A percentile compares a stretch with the other conserved stretches of the same genome.
phyloP scores from a whole-genome alignment of 2,329 filamentous ascomycete genomes.

The Nemania abortiva region DNA sequence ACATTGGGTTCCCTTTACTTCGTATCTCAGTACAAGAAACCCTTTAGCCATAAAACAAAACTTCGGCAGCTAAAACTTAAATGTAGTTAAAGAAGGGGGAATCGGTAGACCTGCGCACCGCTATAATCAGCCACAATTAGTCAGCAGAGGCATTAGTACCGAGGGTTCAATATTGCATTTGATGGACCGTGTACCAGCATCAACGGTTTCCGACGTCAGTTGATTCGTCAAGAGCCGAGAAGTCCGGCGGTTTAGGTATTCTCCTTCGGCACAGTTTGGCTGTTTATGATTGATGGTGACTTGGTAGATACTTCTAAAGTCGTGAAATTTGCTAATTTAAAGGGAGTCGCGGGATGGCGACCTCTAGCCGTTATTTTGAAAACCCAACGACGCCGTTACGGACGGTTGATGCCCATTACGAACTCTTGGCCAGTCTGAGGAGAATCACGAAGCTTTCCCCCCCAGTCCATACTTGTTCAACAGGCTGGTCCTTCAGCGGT shows the following conservation, averaged over 20 bases:
- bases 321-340: not conserved
- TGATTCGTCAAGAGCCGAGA: not conserved
- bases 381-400: conserved; percentile 33
- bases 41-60: too few species aligned
- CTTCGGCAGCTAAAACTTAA: too few species aligned
- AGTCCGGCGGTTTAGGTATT: not conserved
- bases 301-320: too few species aligned
- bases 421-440: conserved; percentile 44
- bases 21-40: too few species aligned
- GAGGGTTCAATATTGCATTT: not conserved
- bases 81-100: too few species aligned
- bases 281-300: not conserved
- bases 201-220: conserved; percentile 14
- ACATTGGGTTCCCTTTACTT: too few species aligned
- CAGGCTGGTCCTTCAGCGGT: conserved; percentile 56
- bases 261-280: not conserved
- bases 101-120: too few species aligned
- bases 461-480: conserved; percentile 48
- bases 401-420: conserved; percentile 35
- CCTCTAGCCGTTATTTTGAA: conserved; percentile 38
- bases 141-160: too few species aligned
- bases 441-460: conserved; percentile 43
- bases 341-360: conserved; percentile 28
- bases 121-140: too few species aligned
- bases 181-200: not conserved